Percentiles rank a stretch among this genome's conserved stretches.
Conservation (phyloP, 2,329 filamentous ascomycete species). For the Epichloe gansuensis region DNA sequence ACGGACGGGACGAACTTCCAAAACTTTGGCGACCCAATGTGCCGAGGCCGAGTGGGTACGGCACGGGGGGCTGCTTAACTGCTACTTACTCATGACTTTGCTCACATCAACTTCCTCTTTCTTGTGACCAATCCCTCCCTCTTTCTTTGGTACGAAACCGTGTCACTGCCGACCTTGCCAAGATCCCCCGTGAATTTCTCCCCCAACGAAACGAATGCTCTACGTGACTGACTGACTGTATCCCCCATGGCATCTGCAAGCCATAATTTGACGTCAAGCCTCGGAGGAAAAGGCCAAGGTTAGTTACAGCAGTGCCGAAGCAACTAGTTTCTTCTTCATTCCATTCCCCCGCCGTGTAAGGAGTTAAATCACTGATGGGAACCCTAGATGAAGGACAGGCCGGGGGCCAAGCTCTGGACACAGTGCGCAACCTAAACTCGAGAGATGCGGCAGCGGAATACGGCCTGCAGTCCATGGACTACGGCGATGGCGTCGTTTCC, state of each 20-base stretch:
- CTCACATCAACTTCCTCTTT: background rate
- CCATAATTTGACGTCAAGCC: background rate
- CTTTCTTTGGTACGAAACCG: background rate
- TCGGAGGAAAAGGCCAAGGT: background rate
- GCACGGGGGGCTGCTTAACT: background rate
- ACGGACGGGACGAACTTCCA: background rate
- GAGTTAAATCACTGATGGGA: background rate
- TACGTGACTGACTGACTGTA: background rate
- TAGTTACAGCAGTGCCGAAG: background rate
- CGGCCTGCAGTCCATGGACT: slow-evolving; percentile 27
- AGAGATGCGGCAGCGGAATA: slow-evolving; percentile 28
- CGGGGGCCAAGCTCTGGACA: slow-evolving; percentile 13
- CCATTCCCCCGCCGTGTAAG: background rate
- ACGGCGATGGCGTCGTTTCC: slow-evolving; percentile 20
- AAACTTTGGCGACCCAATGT: background rate
- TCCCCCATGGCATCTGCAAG: background rate
- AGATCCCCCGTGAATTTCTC: background rate
- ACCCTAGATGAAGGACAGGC: slow-evolving; percentile 13
- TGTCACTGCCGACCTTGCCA: background rate
- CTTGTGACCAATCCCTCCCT: no score
- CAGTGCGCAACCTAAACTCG: slow-evolving; percentile 19
- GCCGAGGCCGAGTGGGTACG: background rate
- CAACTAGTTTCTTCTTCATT: no score
- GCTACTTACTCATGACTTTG: background rate
- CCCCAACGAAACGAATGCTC: background rate